Evolutionary conservation across 805 yeast genomes (phyloP), one percentile per base, ranked within the genome.

Genomic region (Tanozyma kutaoensis): DNA sequence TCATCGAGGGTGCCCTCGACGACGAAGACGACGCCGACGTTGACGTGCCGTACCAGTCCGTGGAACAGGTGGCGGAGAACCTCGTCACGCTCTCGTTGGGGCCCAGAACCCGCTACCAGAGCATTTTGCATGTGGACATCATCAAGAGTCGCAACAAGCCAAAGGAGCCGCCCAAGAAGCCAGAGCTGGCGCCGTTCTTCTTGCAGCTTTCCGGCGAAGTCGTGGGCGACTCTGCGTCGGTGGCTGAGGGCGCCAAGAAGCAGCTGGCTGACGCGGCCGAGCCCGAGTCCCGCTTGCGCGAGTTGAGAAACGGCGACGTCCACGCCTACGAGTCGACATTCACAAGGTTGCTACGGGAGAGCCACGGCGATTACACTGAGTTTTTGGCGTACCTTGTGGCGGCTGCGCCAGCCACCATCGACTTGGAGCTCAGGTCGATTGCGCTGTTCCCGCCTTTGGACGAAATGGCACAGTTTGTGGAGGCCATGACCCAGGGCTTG

Each of bases 121-220:
- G 94, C 2, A 55, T 91, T 24, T 49, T 81, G 24, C 76, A 91
- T 47, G 54, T 91, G 38, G 97, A 91, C 40, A 68, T 74, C 5
- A 88, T 91, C 39, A 82, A 73, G 43, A 70, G 67, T 46, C 70
- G 98, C 43, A 85, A 84, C 46, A 88, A 82, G 52, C 96, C 98
- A 14, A 73, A 61, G 27, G 95, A 84, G 46, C 78, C 88, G 1
- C 80, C 91, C 19, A 81, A 80, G 58, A 80, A 75, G 37, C 82
- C 95, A 2, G 79, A 78, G 37, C 66, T 72, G 34, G 72, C 81
- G 1, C 76, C 76, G 11, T 91, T 93, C 50, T 93, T 93, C 61
- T 58, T 91, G 32, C 68, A 72, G 24, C 55, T 77, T 13, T 45
- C 69, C 4, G 82, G 84, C 17, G 71, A 65, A 28, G 60, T 60